These are phyloP conservation scores for Euphorbia lathyris DNA, from an alignment of 345 rosid species.

Conservation along the genomic window DNA sequence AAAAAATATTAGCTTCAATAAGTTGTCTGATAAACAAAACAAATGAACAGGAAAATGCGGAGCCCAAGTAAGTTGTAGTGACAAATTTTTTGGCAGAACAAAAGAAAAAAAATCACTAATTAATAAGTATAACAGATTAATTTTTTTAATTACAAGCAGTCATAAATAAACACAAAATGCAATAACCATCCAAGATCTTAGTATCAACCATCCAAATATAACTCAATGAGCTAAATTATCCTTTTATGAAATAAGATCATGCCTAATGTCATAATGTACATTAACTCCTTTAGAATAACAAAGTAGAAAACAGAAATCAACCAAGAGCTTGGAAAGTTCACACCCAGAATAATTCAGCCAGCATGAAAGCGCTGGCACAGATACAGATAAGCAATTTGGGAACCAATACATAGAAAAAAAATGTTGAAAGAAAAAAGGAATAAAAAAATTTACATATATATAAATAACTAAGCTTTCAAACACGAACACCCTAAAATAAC, in stretches of 20 bases:
- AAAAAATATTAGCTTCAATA: not conserved
- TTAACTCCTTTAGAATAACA: not conserved
- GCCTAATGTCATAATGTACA: not conserved
- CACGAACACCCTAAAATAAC: not conserved
- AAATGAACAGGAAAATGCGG: not conserved
- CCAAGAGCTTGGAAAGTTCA: not conserved
- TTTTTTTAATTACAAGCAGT: not conserved
- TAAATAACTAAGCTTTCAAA: not conserved
- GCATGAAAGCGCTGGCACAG: not conserved
- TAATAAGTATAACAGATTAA: not conserved
- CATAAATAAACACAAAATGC: not conserved
- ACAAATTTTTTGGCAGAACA: not conserved
- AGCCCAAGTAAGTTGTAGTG: no score
- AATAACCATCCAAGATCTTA: not conserved
- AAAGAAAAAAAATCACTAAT: not conserved
- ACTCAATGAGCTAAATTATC: not conserved
- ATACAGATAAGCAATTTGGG: not conserved
- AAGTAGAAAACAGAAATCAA: not conserved
- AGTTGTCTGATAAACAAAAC: not conserved
- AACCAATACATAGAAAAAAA: not conserved
- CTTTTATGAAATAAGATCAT: not conserved
- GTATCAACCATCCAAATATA: not conserved
- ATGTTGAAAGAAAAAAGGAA: not conserved
- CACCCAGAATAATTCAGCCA: not conserved
- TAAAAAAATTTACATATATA: not conserved